phyloP scores from a whole-genome alignment of 352 stramenopile species.

The Phytophthora chlamydospora region DNA sequence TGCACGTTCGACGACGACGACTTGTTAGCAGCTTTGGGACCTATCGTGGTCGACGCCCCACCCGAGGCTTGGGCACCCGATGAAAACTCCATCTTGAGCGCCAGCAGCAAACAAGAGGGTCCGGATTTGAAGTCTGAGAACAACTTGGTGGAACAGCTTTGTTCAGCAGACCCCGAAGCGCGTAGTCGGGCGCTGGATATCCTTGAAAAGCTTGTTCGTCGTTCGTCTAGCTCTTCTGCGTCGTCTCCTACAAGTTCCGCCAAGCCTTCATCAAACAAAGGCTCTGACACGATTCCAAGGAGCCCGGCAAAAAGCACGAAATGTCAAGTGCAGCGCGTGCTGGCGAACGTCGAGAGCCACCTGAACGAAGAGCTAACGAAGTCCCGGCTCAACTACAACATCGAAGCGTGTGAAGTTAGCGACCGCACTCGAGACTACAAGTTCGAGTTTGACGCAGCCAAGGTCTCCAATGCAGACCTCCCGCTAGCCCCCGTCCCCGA shows the following conservation, averaged over 20 bases:
- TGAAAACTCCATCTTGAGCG: conserved; percentile 13
- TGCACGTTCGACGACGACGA: conserved; percentile 64
- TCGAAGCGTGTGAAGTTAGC: conserved; percentile 32
- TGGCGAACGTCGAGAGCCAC: conserved; percentile 49
- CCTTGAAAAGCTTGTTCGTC: conserved; percentile 45
- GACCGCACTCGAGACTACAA: conserved; percentile 56
- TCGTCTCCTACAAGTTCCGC: too few species aligned
- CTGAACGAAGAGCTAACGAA: conserved; percentile 38
- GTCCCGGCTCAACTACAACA: conserved; percentile 25
- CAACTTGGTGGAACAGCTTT: conserved; percentile 43
- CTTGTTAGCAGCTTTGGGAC: conserved; percentile 43
- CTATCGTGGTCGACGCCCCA: conserved; percentile 46
- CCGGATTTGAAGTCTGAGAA: conserved; percentile 32
- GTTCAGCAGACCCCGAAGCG: conserved; percentile 44
- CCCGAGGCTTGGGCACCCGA: conserved; percentile 53
- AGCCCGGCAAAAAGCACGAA: conserved; percentile 20
- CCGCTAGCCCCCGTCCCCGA: conserved; percentile 52
- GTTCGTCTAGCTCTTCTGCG: conserved; percentile 22
- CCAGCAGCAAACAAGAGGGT: conserved; percentile 29
- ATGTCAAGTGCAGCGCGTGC: conserved; percentile 40
- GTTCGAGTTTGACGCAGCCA: conserved; percentile 45
- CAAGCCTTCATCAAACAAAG: too few species aligned
- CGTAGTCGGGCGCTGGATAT: conserved; percentile 52
- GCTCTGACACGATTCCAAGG: conserved; percentile 9
- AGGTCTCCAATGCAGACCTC: conserved; percentile 43